Evolutionary conservation across 768 basidiomycete genomes (phyloP), one percentile per base, ranked within the genome.

Genomic region (Mycena olivaceomarginata): DNA sequence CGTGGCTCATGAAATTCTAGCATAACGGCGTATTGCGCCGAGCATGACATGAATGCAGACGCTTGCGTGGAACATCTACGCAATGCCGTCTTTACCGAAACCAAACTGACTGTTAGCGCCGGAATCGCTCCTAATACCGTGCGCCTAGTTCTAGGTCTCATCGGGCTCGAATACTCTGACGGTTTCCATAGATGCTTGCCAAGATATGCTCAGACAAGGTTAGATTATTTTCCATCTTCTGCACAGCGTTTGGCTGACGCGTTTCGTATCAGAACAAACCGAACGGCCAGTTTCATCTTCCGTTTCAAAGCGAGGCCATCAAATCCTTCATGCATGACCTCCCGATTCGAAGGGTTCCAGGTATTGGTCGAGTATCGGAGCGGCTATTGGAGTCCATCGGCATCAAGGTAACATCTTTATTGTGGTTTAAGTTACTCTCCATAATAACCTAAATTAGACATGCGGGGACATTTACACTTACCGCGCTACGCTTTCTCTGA

Each of bases 151-250:
- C 31, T 31, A 31, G 31, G 80, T 48, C 79, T 78, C 67, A 76
- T 53, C 64, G 72, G 76, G 18, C 78, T 76, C 73, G 78, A 65
- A 68, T 51, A 48, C 60, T 76, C 48, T 76, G 80, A 67, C 84
- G 73, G 57, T 76, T 75, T 31, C 4, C 57, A 3, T 75, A 96
- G 93, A 97, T 97, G 94, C 89, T 99, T 20, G 97, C 97, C 53
- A 99, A 99, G 95, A 98, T 98, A 45, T 97, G 96, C 83, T 98
- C 97, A 40, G 97, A 99, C 85, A 97, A 94, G 88, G 95, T 94
- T 53, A 56, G 12, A 40, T 39, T 78, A 39, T 11, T 65, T 74
- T 68, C 39, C 64, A 46, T 67, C 60, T 40, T 59, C 45, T 40
- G 9, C 43, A 39, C 59, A 41, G 72, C 48, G 70, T 22, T 57